phyloP scores from a whole-genome alignment of 2,329 filamentous ascomycete genomes.

The Didymella sp. region DNA sequence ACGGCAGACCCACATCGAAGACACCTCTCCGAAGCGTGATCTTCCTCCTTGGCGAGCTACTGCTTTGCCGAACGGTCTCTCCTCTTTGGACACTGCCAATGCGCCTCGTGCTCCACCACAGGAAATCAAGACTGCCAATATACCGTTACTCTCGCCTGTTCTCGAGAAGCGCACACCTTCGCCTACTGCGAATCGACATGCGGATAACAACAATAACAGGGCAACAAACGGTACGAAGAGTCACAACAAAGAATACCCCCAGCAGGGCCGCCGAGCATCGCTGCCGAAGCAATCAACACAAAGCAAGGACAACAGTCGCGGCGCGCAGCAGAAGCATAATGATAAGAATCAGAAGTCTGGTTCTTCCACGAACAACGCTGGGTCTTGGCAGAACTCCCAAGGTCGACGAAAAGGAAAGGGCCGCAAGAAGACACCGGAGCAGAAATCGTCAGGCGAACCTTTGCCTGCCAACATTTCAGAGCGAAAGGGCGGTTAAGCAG shows the following conservation, averaged over 20 bases:
- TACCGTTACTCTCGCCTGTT: constrained; percentile 70
- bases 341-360: constrained; percentile 38
- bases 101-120: constrained; percentile 52
- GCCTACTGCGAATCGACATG: constrained; percentile 63
- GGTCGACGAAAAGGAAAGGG: constrained; percentile 37
- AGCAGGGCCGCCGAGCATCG: constrained; percentile 39
- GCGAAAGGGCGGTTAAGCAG: constrained; percentile 53
- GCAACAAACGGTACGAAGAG: constrained; percentile 38
- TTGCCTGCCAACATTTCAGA: constrained; percentile 54
- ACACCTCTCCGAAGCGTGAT: constrained; percentile 41
- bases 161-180: constrained; percentile 76
- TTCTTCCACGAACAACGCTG: constrained; percentile 18
- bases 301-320: constrained; percentile 35
- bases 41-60: constrained; percentile 41
- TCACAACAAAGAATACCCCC: constrained; percentile 38
- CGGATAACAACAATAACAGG: constrained; percentile 34
- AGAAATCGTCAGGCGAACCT: constrained; percentile 49
- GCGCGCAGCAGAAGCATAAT: constrained; percentile 35
- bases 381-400: constrained; percentile 33
- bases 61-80: constrained; percentile 41
- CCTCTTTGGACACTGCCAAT: constrained; percentile 51
- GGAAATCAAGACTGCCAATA: constrained; percentile 49
- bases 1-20: constrained; percentile 32
- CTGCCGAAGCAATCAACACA: constrained; percentile 30
- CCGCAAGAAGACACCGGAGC: constrained; percentile 39